phyloP scores from a whole-genome alignment of 495 filamentous ascomycete species.

The Hypoxylon fuscum region DNA sequence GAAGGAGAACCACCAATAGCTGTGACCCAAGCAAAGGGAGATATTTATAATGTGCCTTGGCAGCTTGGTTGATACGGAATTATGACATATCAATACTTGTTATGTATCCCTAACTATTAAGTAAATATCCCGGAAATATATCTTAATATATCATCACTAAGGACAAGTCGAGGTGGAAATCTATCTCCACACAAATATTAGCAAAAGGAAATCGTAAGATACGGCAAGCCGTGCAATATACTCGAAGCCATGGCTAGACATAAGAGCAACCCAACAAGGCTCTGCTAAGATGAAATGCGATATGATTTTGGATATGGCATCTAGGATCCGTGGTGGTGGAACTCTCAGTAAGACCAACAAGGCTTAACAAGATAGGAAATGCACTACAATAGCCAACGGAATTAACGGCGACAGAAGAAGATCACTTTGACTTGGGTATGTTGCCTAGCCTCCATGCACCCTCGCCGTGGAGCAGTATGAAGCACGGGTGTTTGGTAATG shows the following conservation, averaged over 20 bases:
- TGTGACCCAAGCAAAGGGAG: background rate
- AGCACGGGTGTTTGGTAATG: constrained; percentile 91
- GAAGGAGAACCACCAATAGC: background rate
- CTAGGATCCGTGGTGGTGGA: background rate
- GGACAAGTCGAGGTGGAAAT: too few relatives aligned
- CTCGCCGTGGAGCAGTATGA: constrained; percentile 63
- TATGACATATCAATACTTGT: background rate
- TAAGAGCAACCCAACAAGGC: background rate
- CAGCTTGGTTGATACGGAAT: too few relatives aligned
- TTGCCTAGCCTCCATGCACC: constrained; percentile 92
- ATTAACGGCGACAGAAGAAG: constrained; percentile 3
- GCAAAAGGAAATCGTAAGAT: too few relatives aligned
- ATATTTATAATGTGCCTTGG: background rate
- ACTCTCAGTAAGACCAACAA: background rate
- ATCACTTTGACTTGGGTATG: constrained; percentile 53
- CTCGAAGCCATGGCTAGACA: background rate
- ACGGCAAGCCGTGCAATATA: background rate
- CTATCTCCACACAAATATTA: too few relatives aligned
- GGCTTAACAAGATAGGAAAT: too few relatives aligned
- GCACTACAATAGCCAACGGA: background rate
- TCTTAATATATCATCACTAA: too few relatives aligned
- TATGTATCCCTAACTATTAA: background rate
- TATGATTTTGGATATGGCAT: background rate
- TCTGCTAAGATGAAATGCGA: background rate
- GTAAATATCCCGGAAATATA: too few relatives aligned